A percentile compares a stretch with the other conserved stretches of the same genome.
These are phyloP conservation scores for Pelargonium nanum DNA, from an alignment of 345 rosid species.

Conservation along the genomic window DNA sequence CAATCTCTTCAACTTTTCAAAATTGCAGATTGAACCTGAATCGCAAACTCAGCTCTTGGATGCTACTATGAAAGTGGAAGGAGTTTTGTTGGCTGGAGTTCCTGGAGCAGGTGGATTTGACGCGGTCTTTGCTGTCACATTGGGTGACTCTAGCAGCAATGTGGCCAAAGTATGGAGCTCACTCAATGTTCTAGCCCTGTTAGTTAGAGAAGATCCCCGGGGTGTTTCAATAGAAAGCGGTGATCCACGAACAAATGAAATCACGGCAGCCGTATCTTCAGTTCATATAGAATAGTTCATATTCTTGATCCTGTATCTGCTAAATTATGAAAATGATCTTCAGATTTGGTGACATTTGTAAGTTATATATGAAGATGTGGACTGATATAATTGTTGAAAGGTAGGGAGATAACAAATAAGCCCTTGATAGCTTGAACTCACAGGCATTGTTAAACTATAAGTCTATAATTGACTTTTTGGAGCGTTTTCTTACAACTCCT, in stretches of 20 bases:
- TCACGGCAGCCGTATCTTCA: constrained; percentile 51
- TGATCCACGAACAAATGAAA: constrained; percentile 58
- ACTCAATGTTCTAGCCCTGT: constrained; percentile 58
- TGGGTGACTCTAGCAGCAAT: constrained; percentile 52
- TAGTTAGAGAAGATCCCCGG: constrained; percentile 83
- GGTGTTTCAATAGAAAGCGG: constrained; percentile 73
- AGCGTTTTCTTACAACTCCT: no score
- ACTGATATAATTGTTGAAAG: no score
- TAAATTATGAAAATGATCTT: not conserved
- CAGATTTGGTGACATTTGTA: not conserved
- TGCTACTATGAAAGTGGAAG: constrained; percentile 73
- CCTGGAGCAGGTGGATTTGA: constrained; percentile 99
- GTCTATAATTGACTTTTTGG: no score
- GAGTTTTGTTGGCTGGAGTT: constrained; percentile 83
- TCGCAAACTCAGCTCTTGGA: constrained; percentile 66
- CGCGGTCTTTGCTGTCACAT: constrained; percentile 67
- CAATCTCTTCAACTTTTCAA: not conserved
- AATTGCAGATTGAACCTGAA: constrained; percentile 85
- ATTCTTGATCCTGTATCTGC: not conserved
- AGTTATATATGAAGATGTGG: no score
- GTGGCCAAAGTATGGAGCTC: constrained; percentile 65
- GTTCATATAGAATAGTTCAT: constrained; percentile 30
- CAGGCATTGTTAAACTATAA: no score
- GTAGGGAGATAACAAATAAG: no score
- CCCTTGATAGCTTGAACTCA: no score